Evolutionary conservation across 2,329 filamentous ascomycete genomes (phyloP).

Genomic region (Aspergillus sp.): DNA sequence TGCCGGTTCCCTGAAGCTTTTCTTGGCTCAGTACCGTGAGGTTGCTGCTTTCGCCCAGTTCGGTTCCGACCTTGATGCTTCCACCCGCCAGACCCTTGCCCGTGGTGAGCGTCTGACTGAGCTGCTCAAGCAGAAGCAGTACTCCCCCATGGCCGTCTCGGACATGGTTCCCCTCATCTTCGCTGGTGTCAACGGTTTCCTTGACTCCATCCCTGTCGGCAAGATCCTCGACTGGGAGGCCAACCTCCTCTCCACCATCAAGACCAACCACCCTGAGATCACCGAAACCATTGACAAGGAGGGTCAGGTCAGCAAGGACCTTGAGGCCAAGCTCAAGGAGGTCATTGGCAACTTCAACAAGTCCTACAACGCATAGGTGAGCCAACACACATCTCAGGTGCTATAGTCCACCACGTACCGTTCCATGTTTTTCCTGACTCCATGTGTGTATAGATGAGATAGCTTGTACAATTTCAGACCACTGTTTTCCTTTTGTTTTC

Average conservation of each 20-base stretch:
- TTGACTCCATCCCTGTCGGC: conserved; percentile 79
- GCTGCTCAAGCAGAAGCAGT: conserved; percentile 99
- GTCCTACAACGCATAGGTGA: conserved; percentile 61
- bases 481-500: conserved; percentile 28
- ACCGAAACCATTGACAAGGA: conserved; percentile 87
- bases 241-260: conserved; percentile 89
- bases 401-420: conserved; percentile 27
- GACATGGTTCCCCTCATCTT: conserved; percentile 99
- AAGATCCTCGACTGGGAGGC: conserved; percentile 92
- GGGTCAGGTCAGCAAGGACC: conserved; percentile 90
- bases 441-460: conserved; percentile 39
- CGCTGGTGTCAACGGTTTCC: conserved; percentile 95
- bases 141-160: conserved; percentile 95
- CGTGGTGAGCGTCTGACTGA: conserved; percentile 99
- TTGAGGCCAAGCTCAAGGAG: conserved; percentile 60
- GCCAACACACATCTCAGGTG: conserved; percentile 26
- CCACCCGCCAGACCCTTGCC: conserved; percentile 96
- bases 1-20: conserved; percentile 98
- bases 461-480: conserved; percentile 41
- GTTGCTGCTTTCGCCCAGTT: conserved; percentile 99
- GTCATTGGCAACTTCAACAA: conserved; percentile 78
- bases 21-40: conserved; percentile 99
- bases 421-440: conserved; percentile 28
- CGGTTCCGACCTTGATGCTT: conserved; percentile 97
- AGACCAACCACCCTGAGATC: conserved; percentile 79